Base-by-base conservation (phyloP, 495 filamentous ascomycete genomes). In the Paragyromitra xinjiangensis region DNA sequence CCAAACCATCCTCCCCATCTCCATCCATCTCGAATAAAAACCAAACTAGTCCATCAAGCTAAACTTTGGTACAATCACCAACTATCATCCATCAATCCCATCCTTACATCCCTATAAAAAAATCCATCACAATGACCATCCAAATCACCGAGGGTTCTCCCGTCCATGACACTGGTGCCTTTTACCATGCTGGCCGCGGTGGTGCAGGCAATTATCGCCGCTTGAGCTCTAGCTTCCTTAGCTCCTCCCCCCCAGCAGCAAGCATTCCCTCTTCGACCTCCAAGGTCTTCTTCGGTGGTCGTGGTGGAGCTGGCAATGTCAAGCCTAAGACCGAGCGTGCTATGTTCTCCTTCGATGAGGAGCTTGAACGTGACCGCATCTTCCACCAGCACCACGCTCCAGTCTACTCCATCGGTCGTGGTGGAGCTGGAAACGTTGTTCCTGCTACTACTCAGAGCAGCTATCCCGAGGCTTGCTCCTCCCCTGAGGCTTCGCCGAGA, bases 281-380 rank as follows among this genome's bases (percentile, higher is more conserved):
- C 9, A 40, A 73, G 84, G 85, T 86, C 81, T 96, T 91, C 89
- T 88, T 88, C 80, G 90, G 90, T 16, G 95, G 95, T 78, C 91
- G 95, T 44, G 95, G 95, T 62, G 95, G 95, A 42, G 93, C 91
- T 58, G 95, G 95, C 77, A 99, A 98, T 85, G 88, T 94, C 73
- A 91, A 92, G 86, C 85, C 86, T 75, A 85, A 87, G 75, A 79
- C 79, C 44, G 87, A 89, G 81, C 90, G 92, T 56, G 88, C 92
- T 76, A 89, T 93, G 80, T 92, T 97, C 86, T 91, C 89, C 73
- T 95, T 98, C 85, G 93, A 97, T 84, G 95, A 98, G 87, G 95
- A 98, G 83, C 90, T 95, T 72, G 88, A 91, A 79, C 86, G 86
- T 63, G 86, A 89, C 82, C 85, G 81, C 11, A 55, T 83, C 75